Percentiles rank a stretch among this genome's conserved stretches.
These are phyloP conservation scores for Fusarium sp. DNA, from an alignment of 2,329 filamentous ascomycete genomes.

Conservation along the genomic window DNA sequence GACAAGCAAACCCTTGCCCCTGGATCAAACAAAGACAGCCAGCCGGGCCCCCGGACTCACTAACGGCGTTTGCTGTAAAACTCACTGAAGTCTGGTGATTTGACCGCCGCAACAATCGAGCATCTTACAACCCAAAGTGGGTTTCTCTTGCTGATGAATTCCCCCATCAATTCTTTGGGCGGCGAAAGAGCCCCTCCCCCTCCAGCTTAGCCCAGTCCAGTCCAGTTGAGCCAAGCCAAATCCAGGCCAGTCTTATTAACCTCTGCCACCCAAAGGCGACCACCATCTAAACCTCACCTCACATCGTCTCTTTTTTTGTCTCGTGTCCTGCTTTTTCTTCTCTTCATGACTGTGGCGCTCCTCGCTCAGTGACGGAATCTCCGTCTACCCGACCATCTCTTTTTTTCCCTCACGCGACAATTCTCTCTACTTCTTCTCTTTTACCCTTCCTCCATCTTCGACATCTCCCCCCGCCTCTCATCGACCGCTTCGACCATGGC, in stretches of 20 bases:
- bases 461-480: conserved; percentile 16
- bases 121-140: conserved; percentile 24
- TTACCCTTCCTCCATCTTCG: conserved; percentile 27
- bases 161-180: conserved; percentile 25
- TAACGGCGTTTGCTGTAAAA: conserved; percentile 4
- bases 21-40: too few species aligned
- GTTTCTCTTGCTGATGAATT: conserved; percentile 11
- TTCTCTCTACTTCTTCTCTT: conserved; percentile 5
- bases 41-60: too few species aligned
- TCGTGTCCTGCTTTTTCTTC: conserved; percentile 15
- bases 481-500: conserved; percentile 55
- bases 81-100: conserved; percentile 21
- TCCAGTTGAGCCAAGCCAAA: conserved; percentile 14
- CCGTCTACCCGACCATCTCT: conserved; percentile 33
- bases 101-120: conserved; percentile 7
- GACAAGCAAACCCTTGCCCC: too few species aligned
- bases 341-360: conserved; percentile 42
- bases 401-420: conserved; percentile 20
- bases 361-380: conserved; percentile 41
- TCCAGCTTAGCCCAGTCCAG: conserved; percentile 21
- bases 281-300: conserved; percentile 33
- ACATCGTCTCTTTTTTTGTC: conserved; percentile 24
- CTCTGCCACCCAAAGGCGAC: conserved; percentile 36
- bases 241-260: conserved; percentile 31
- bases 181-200: conserved; percentile 29